These are phyloP conservation scores for Backusella macrospora DNA, from an alignment of 192 early-diverging fungal genomes.

Conservation along the genomic window DNA sequence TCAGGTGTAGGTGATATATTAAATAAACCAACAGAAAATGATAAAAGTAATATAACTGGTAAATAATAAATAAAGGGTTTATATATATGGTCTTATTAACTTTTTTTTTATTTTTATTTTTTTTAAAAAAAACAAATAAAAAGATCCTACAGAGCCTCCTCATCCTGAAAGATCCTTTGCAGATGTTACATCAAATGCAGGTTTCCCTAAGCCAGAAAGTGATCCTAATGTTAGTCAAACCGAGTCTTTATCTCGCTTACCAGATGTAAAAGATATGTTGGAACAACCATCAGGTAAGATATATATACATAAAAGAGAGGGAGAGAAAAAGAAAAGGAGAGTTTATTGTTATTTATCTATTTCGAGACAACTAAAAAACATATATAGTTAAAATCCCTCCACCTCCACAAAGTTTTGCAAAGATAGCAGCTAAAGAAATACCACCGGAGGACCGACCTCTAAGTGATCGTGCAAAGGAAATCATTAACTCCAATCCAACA, in stretches of 20 bases:
- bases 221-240: not conserved
- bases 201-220: conserved; percentile 25
- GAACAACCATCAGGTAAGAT: conserved; percentile 27
- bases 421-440: conserved; percentile 31
- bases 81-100: not conserved
- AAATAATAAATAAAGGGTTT: not conserved
- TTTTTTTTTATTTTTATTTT: not conserved
- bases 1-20: conserved; percentile 32
- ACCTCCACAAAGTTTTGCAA: conserved; percentile 34
- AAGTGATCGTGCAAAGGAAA: not conserved
- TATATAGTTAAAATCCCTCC: conserved; percentile 28
- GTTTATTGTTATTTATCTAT: too few species aligned
- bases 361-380: not conserved
- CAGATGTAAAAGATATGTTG: conserved; percentile 36
- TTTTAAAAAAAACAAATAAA: not conserved
- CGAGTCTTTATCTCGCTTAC: conserved; percentile 20
- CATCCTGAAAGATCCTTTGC: conserved; percentile 37
- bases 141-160: conserved; percentile 22
- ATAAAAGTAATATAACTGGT: not conserved
- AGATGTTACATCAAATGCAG: conserved; percentile 23
- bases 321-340: not conserved
- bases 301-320: not conserved
- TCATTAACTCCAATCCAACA: not conserved
- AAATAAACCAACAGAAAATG: not conserved
- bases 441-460: conserved; percentile 8